Evolutionary conservation across 2,329 filamentous ascomycete species (phyloP), one percentile per base, ranked within the genome.

Genomic region (Biscogniauxia marginata): DNA sequence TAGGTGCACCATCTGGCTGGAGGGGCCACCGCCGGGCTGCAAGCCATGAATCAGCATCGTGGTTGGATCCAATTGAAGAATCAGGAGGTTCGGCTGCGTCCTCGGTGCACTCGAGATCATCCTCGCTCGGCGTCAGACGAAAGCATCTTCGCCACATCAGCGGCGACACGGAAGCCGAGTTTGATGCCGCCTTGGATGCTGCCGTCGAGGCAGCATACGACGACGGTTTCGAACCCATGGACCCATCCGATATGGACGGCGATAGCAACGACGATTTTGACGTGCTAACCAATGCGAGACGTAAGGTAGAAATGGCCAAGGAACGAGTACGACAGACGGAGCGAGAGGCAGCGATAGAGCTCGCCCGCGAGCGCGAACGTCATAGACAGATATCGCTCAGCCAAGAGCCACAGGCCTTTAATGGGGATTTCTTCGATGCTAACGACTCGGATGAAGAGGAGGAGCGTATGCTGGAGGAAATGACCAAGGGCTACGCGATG

Each of bases 131-230:
- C 46, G 74, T 89, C 49, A 81, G 84, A 59, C 82, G 88, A 61
- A 90, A 88, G 67, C 87, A 89, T 62, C 83, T 91, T 52, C 84
- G 88, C 49, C 80, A 79, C 34, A 70, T 81, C 2, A 93, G 89
- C 61, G 86, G 86, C 46, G 85, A 83, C 24, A 95, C 91, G 0
- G 91, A 96, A 70, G 88, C 90, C 6, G 93, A 96, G 68, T 96
- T 98, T 63, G 93, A 97, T 73, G 92, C 91, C 7, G 95, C 95
- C 3, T 80, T 98, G 46, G 93, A 98, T 74, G 93, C 93, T 21
- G 95, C 95, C 13, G 93, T 98, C 7, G 95, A 98, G 73, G 93
- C 93, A 50, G 95, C 93, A 4, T 99, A 98, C 71, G 89, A 96
- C 70, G 92, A 97, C 60, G 90, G 90, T 0, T 90, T 91, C 61